These are phyloP conservation scores for Delonix regia DNA, from an alignment of 306 rosid genomes.

Conservation along the genomic window DNA sequence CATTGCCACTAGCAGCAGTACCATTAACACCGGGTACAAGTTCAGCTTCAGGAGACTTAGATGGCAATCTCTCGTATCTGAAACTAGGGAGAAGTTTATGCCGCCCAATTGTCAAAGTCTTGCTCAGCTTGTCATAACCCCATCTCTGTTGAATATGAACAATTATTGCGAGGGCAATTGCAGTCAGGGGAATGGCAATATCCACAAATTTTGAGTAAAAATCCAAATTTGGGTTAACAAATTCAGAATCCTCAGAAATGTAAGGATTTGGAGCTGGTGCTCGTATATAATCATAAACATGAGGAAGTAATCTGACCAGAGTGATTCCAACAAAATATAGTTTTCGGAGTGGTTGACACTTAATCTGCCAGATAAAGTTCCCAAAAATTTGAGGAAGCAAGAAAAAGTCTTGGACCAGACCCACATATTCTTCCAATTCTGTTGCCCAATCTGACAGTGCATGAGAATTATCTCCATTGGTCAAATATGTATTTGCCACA, in stretches of 20 bases:
- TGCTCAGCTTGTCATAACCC: slow-evolving; percentile 71
- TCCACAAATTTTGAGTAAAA: slow-evolving; percentile 84
- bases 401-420: slow-evolving; percentile 90
- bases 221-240: slow-evolving; percentile 68
- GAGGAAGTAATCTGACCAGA: slow-evolving; percentile 83
- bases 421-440: slow-evolving; percentile 77
- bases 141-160: slow-evolving; percentile 79
- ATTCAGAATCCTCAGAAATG: slow-evolving; percentile 68
- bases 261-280: slow-evolving; percentile 70
- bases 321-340: slow-evolving; percentile 82
- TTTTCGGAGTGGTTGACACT: slow-evolving; percentile 74
- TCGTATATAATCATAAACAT: slow-evolving; percentile 68
- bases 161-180: slow-evolving; percentile 60
- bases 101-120: slow-evolving; percentile 50
- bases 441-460: slow-evolving; percentile 55
- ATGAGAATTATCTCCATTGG: slow-evolving; percentile 41
- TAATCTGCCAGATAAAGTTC: slow-evolving; percentile 83
- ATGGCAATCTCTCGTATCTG: slow-evolving; percentile 77
- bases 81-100: slow-evolving; percentile 67
- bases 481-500: slow-evolving; percentile 34
- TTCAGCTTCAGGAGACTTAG: slow-evolving; percentile 71
- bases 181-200: slow-evolving; percentile 67
- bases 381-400: slow-evolving; percentile 85
- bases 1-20: slow-evolving; percentile 48
- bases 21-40: slow-evolving; percentile 61